A percentile compares a stretch with the other conserved stretches of the same genome.
These are phyloP conservation scores for Chrysosporium queenslandicum DNA, from an alignment of 2,329 filamentous ascomycete species.

Conservation along the genomic window DNA sequence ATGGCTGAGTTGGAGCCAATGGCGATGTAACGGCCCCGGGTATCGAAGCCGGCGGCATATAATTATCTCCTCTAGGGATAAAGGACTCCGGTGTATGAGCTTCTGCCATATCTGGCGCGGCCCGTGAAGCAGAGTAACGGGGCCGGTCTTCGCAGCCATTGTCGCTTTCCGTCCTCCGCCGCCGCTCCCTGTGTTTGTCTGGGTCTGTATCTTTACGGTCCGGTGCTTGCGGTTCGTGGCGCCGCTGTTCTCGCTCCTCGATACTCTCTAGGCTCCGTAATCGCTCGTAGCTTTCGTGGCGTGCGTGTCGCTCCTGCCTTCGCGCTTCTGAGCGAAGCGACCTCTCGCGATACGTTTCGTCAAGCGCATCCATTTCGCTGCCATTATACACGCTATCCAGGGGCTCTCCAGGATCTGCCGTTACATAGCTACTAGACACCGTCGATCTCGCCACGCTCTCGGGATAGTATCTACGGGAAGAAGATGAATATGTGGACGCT, in stretches of 20 bases:
- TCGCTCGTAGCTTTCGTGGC: slow-evolving; percentile 11
- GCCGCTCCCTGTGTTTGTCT: neutral
- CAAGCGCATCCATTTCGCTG: slow-evolving; percentile 9
- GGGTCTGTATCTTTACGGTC: neutral
- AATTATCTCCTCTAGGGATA: neutral
- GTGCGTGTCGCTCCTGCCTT: slow-evolving; percentile 2
- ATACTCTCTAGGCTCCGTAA: neutral
- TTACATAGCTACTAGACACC: slow-evolving; percentile 29
- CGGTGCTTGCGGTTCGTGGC: slow-evolving; percentile 2
- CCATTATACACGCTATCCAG: slow-evolving; percentile 22
- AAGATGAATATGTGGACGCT: slow-evolving; percentile 18
- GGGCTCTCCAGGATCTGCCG: slow-evolving; percentile 27
- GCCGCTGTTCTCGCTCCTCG: neutral
- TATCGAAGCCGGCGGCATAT: neutral
- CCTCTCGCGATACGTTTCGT: slow-evolving; percentile 11
- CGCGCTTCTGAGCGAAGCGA: slow-evolving; percentile 8
- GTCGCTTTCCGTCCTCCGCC: neutral
- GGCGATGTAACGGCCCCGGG: neutral
- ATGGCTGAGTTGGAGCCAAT: neutral
- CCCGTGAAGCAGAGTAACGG: slow-evolving; percentile 3
- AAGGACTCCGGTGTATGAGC: neutral
- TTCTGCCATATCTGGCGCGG: neutral
- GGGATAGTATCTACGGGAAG: slow-evolving; percentile 12
- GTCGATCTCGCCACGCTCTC: slow-evolving; percentile 18
- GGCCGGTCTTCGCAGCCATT: neutral